These are phyloP conservation scores for Lophiotrema nucula DNA, from an alignment of 495 filamentous ascomycete genomes.

Conservation along the genomic window DNA sequence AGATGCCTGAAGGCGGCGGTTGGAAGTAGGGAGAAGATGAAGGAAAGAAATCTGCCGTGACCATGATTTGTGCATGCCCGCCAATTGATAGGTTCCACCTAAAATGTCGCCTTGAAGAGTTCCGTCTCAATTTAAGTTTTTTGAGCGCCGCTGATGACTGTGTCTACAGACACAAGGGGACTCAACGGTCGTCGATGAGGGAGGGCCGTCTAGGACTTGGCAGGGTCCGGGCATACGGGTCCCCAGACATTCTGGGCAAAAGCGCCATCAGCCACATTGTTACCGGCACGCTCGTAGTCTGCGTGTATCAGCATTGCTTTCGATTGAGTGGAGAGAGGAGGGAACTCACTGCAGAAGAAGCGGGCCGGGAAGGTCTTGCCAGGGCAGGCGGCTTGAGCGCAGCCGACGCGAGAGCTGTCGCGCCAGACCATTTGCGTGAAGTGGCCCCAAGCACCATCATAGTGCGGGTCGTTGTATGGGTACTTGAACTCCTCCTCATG, in stretches of 20 bases:
- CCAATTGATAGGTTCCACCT: too few relatives aligned
- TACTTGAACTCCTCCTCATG: conserved; percentile 30
- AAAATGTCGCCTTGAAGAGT: too few relatives aligned
- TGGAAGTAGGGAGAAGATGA: too few relatives aligned
- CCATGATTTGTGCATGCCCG: too few relatives aligned
- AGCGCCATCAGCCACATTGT: conserved; percentile 7
- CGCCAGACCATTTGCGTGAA: conserved; percentile 86
- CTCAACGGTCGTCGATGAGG: too few relatives aligned
- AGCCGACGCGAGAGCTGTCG: conserved; percentile 66
- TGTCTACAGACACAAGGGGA: too few relatives aligned
- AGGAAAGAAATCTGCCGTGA: too few relatives aligned
- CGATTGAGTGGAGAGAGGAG: neutral
- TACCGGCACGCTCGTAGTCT: conserved; percentile 26
- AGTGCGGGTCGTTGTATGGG: conserved; percentile 56
- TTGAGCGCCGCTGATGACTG: too few relatives aligned
- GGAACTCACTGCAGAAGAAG: conserved; percentile 28
- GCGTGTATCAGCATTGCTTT: neutral
- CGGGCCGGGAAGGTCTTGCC: conserved; percentile 9
- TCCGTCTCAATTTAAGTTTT: too few relatives aligned
- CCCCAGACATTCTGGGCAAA: conserved; percentile 22
- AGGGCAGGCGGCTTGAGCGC: conserved; percentile 45
- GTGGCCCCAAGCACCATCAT: conserved; percentile 67
- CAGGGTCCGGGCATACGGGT: conserved; percentile 8
- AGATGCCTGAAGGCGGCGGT: too few relatives aligned
- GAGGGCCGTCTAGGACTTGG: too few relatives aligned